Evolutionary conservation across 192 early-diverging fungal genomes (phyloP).

Genomic region (Radiomyces spectabilis): DNA sequence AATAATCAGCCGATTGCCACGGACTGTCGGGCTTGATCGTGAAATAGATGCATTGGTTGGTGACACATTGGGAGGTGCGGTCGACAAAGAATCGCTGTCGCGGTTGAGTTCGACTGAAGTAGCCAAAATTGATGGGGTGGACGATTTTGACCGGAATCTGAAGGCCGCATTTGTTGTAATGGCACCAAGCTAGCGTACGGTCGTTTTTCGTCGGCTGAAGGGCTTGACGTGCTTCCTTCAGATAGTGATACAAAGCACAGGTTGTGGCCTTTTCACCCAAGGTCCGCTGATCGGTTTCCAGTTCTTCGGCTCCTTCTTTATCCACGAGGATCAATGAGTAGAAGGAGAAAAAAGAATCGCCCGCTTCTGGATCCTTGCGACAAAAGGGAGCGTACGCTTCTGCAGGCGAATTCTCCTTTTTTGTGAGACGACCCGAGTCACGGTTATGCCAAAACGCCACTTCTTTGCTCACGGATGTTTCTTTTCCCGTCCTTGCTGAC

Average conservation of each 20-base stretch:
- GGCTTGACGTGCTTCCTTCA: conserved; percentile 34
- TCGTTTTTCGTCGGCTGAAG: conserved; percentile 34
- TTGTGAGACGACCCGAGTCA: conserved; percentile 34
- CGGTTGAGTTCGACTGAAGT: conserved; percentile 41
- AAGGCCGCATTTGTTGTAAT: conserved; percentile 42
- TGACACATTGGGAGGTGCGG: conserved; percentile 29
- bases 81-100: conserved; percentile 51
- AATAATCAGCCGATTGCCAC: conserved; percentile 22
- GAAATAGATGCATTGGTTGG: conserved; percentile 54
- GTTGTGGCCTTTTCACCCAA: conserved; percentile 18
- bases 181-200: conserved; percentile 38
- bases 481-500: not conserved
- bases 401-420: conserved; percentile 45
- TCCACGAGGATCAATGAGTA: conserved; percentile 51
- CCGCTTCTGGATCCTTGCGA: not conserved
- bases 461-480: conserved; percentile 26
- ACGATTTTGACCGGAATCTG: conserved; percentile 42
- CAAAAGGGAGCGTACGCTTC: conserved; percentile 43
- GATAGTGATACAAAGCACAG: conserved; percentile 31
- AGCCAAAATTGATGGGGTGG: conserved; percentile 53
- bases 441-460: conserved; percentile 33
- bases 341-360: conserved; percentile 2
- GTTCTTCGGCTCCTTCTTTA: conserved; percentile 32
- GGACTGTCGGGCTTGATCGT: conserved; percentile 17
- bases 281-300: conserved; percentile 15